These are phyloP conservation scores for Cokeromyces recurvatus DNA, from an alignment of 371 early-diverging fungal species.

Conservation along the genomic window DNA sequence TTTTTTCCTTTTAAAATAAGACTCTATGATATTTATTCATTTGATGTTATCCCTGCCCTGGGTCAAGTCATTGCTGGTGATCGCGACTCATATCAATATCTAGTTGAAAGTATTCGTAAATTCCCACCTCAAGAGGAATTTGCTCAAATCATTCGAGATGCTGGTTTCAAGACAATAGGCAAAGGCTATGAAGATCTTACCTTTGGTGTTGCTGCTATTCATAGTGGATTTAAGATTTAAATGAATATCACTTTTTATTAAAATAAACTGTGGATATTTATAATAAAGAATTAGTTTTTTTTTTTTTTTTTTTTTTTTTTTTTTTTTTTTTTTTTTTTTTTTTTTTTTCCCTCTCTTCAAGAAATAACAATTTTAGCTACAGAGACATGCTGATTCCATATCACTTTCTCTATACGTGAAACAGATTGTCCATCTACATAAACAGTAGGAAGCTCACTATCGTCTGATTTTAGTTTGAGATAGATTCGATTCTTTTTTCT, in stretches of 20 bases:
- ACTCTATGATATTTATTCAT: conserved; percentile 90
- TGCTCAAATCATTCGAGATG: conserved; percentile 83
- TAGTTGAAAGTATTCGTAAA: conserved; percentile 96
- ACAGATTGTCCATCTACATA: conserved; percentile 14
- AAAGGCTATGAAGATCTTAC: conserved; percentile 92
- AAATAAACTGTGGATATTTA: too few species aligned
- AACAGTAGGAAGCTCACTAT: conserved; percentile 11
- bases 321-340: neutral
- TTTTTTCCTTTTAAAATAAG: conserved; percentile 28
- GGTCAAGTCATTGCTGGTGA: conserved; percentile 90
- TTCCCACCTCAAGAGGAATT: conserved; percentile 93
- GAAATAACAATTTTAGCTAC: conserved; percentile 13
- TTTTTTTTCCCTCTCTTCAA: neutral
- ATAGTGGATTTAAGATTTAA: conserved; percentile 86
- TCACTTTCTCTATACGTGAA: conserved; percentile 4
- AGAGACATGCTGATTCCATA: conserved; percentile 14
- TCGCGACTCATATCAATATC: conserved; percentile 91
- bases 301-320: too few species aligned
- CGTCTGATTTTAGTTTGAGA: conserved; percentile 6
- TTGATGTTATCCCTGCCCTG: conserved; percentile 88
- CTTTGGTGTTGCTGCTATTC: conserved; percentile 96
- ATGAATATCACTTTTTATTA: neutral
- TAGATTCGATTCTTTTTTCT: conserved; percentile 5
- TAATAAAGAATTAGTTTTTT: too few species aligned
- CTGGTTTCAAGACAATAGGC: conserved; percentile 89